A percentile compares a stretch with the other conserved stretches of the same genome.
These are phyloP conservation scores for Candida sanyaensis DNA, from an alignment of 1,139 yeast genomes.

Conservation along the genomic window DNA sequence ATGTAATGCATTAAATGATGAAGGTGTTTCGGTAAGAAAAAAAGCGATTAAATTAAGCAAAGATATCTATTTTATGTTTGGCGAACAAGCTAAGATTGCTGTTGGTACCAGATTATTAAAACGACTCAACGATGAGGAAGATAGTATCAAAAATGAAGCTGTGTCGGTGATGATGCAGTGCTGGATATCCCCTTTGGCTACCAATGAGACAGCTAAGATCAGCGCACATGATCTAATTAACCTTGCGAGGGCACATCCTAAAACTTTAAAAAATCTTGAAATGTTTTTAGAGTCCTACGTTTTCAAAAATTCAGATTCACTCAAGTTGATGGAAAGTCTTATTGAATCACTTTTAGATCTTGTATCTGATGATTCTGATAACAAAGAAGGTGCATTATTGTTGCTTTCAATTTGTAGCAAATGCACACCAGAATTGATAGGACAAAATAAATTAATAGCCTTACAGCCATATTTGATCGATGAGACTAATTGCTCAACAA, in stretches of 20 bases:
- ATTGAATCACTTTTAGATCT: conserved; percentile 20
- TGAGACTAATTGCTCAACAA: conserved; percentile 37
- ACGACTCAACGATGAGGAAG: conserved; percentile 73
- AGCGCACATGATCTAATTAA: conserved; percentile 18
- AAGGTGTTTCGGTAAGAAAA: conserved; percentile 65
- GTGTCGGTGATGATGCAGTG: conserved; percentile 39
- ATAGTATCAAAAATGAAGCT: conserved; percentile 49
- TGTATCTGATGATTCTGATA: conserved; percentile 20
- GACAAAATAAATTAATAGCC: conserved; percentile 64
- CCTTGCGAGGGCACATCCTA: conserved; percentile 34
- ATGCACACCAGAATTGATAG: conserved; percentile 50
- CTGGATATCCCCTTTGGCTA: conserved; percentile 36
- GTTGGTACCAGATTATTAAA: conserved; percentile 53
- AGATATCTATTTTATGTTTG: conserved; percentile 43
- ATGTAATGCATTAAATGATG: conserved; percentile 54
- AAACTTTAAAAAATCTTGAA: conserved; percentile 41
- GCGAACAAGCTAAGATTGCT: conserved; percentile 34
- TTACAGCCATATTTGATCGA: conserved; percentile 61
- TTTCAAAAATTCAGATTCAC: conserved; percentile 23
- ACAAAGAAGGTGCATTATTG: conserved; percentile 39
- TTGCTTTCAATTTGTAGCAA: conserved; percentile 56
- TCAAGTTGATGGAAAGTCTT: background rate
- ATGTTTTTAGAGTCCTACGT: conserved; percentile 36
- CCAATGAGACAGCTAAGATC: background rate
- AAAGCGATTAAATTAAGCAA: conserved; percentile 57